Conservation (phyloP, 2,329 filamentous ascomycete species). For the Amauroascus verrucosus region DNA sequence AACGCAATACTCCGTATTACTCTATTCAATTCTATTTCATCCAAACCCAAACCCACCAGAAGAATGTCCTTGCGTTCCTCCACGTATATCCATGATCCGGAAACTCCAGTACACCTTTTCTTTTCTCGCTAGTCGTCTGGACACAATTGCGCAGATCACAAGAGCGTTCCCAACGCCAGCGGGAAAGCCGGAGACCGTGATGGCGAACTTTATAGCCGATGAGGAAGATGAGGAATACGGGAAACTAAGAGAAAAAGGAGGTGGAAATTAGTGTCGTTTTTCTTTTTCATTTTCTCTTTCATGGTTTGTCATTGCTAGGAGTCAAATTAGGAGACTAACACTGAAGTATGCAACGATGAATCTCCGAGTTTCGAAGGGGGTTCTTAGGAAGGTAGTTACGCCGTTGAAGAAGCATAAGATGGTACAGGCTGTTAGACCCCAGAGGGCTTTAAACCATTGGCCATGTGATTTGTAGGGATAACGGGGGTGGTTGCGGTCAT, state of each 20-base stretch:
- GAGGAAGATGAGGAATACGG: constrained; percentile 30
- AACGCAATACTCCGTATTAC: neutral
- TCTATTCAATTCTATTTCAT: constrained; percentile 21
- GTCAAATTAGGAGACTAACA: constrained; percentile 25
- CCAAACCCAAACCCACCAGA: constrained; percentile 33
- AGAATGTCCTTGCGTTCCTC: constrained; percentile 24
- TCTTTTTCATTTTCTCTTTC: too few species aligned
- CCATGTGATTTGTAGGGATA: constrained; percentile 25
- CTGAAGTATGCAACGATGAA: constrained; percentile 36
- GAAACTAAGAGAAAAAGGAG: constrained; percentile 21
- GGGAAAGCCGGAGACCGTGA: constrained; percentile 26
- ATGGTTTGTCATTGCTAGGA: too few species aligned
- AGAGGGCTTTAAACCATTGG: constrained; percentile 22
- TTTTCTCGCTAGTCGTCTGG: constrained; percentile 23
- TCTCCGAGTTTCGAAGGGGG: constrained; percentile 29
- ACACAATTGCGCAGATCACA: constrained; percentile 31
- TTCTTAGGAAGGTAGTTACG: constrained; percentile 11
- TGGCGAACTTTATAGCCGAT: constrained; percentile 33
- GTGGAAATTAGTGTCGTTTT: too few species aligned
- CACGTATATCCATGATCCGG: constrained; percentile 27
- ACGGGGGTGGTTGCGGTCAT: constrained; percentile 18
- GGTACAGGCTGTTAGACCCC: constrained; percentile 18
- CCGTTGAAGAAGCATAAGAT: constrained; percentile 20
- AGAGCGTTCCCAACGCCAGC: constrained; percentile 30
- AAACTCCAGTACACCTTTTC: constrained; percentile 31